Percentiles rank a stretch among this genome's conserved stretches.
These are phyloP conservation scores for Ustilago cynodontis DNA, from an alignment of 1,284 basidiomycete genomes.

Conservation along the genomic window DNA sequence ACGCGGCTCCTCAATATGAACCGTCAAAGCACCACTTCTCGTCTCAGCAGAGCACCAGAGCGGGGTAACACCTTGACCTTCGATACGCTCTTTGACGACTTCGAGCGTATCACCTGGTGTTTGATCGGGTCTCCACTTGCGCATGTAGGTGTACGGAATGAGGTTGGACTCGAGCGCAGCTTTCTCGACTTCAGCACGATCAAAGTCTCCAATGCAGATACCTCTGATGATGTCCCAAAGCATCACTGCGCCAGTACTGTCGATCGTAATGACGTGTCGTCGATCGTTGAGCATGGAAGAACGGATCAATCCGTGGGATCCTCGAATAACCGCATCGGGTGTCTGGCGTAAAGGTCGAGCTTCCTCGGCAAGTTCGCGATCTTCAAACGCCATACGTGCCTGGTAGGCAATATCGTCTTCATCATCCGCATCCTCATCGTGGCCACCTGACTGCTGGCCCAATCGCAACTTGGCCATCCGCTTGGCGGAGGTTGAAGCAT, in stretches of 20 bases:
- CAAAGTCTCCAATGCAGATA: conserved; percentile 80
- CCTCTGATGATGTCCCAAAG: conserved; percentile 92
- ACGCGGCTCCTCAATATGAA: conserved; percentile 83
- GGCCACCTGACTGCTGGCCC: not conserved
- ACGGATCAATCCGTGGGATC: conserved; percentile 85
- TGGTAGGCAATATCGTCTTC: conserved; percentile 40
- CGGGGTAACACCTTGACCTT: conserved; percentile 87
- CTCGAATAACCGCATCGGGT: conserved; percentile 81
- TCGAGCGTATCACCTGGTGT: conserved; percentile 80
- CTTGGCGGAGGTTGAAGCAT: conserved; percentile 7
- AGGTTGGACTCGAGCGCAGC: conserved; percentile 42
- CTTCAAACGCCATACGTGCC: conserved; percentile 74
- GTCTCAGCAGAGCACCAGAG: conserved; percentile 92
- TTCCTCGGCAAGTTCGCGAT: conserved; percentile 84
- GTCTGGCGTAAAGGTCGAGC: conserved; percentile 77
- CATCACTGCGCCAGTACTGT: conserved; percentile 84
- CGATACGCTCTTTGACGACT: conserved; percentile 85
- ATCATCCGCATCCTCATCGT: conserved; percentile 14
- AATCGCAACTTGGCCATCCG: conserved; percentile 30
- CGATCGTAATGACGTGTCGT: conserved; percentile 89
- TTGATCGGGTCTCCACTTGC: conserved; percentile 53
- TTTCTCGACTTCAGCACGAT: conserved; percentile 77
- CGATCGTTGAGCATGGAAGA: conserved; percentile 88
- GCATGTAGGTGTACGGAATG: conserved; percentile 26
- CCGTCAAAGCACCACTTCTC: conserved; percentile 85